Evolutionary conservation across 495 filamentous ascomycete species (phyloP), one percentile per base, ranked within the genome.

Genomic region (Xylaria nigripes): DNA sequence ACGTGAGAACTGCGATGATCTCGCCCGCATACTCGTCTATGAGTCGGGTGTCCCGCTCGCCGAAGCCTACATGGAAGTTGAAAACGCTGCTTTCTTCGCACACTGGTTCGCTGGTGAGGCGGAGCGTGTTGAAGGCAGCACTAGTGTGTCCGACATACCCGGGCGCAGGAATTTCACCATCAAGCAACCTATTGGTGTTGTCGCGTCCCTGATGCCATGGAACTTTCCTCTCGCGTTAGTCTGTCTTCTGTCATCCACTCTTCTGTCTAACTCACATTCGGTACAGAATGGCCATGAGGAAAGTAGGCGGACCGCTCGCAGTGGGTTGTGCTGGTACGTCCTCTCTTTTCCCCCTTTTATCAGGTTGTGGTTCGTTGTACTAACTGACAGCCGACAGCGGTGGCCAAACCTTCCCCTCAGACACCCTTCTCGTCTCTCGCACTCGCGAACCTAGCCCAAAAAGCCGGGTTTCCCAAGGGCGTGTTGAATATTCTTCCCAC

Each of bases 71-170:
- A 76, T 74, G 8, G 81, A 84, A 59, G 61, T 83, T 25, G 77
- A 81, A 43, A 82, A 83, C 61, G 76, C 78, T 0, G 63, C 73
- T 2, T 72, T 77, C 6, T 84, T 84, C 61, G 73, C 76, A 6
- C 81, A 79, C 74, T 83, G 81, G 80, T 84, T 84, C 61, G 68
- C 77, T 1, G 81, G 79, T 8, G 85, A 89, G 61, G 83, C 84
- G 2, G 85, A 89, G 71, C 72, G 85, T 12, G 75, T 87, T 7
- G 77, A 80, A 6, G 85, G 85, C 19, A 78, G 74, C 0, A 72
- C 85, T 1, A 73, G 76, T 18, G 68, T 70, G 3, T 72, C 84
- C 8, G 63, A 81, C 0, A 70, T 75, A 0, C 79, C 83, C 0
- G 78, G 79, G 38, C 71, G 85, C 16, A 74, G 85, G 4, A 68